Percentiles rank a stretch among this genome's conserved stretches.
Conservation (phyloP, 2,329 filamentous ascomycete genomes). For the Triangularia verruculosa region DNA sequence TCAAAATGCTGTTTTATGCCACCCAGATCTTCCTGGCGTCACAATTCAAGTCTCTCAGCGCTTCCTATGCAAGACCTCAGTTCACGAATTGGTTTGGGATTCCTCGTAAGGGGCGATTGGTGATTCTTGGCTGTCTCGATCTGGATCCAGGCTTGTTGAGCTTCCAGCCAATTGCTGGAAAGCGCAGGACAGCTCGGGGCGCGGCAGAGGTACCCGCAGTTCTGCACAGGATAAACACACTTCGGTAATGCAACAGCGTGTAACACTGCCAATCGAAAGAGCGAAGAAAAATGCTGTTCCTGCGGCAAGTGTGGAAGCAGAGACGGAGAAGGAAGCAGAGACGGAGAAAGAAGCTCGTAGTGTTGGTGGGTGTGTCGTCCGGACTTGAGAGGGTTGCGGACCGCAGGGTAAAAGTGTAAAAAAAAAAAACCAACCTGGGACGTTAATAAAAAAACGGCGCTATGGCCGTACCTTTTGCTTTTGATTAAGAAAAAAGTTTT, state of each 20-base stretch:
- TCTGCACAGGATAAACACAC: not conserved
- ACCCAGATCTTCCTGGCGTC: not conserved
- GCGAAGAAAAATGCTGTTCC: no score
- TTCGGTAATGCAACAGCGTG: not conserved
- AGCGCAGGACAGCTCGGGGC: not conserved
- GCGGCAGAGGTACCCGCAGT: not conserved
- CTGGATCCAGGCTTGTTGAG: not conserved
- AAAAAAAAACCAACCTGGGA: no score
- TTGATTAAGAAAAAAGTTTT: constrained; percentile 18
- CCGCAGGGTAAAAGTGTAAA: constrained; percentile 4
- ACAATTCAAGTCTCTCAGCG: not conserved
- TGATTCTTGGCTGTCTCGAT: not conserved
- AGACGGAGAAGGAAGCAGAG: not conserved
- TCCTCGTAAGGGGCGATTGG: not conserved
- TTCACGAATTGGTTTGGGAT: not conserved
- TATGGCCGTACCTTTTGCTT: constrained; percentile 12
- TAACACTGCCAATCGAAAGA: not conserved
- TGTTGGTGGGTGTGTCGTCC: not conserved
- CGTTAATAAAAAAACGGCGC: constrained; percentile 16
- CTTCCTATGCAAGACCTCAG: no score
- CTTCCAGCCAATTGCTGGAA: not conserved
- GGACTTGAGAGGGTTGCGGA: not conserved
- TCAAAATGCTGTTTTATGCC: not conserved
- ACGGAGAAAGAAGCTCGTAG: not conserved
- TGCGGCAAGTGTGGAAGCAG: no score